Percentiles rank a stretch among this genome's conserved stretches.
Evolutionary conservation across 106 monocot species (phyloP).

Genomic region (Narthecium ossifragum): DNA sequence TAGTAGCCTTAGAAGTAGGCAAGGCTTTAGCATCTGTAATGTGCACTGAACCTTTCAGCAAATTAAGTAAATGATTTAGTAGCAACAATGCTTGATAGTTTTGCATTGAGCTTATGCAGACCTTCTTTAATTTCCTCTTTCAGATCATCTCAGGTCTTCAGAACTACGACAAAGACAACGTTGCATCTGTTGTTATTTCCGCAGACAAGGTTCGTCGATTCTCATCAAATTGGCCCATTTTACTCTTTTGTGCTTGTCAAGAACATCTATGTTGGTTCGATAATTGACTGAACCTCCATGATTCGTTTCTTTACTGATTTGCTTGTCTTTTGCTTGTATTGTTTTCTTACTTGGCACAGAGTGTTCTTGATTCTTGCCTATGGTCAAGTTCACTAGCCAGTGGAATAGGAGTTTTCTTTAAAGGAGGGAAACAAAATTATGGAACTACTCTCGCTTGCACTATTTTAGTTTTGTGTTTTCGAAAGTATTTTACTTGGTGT

Average conservation of each 20-base stretch:
- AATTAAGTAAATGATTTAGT: background rate
- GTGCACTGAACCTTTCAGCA: background rate
- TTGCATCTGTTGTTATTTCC: conserved; percentile 73
- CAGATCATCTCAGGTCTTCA: conserved; percentile 89
- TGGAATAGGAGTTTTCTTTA: too few relatives aligned
- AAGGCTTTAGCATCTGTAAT: background rate
- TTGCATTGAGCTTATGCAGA: background rate
- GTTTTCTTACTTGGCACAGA: too few relatives aligned
- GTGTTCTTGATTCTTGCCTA: too few relatives aligned
- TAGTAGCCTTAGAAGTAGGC: background rate
- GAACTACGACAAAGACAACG: conserved; percentile 72
- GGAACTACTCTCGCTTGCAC: too few relatives aligned
- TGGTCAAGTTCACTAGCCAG: too few relatives aligned
- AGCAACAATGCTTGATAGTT: background rate
- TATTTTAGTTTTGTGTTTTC: too few relatives aligned
- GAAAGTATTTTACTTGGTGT: too few relatives aligned
- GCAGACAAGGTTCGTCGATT: conserved; percentile 69
- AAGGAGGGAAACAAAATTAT: too few relatives aligned
- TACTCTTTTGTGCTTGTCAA: background rate
- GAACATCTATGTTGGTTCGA: too few relatives aligned
- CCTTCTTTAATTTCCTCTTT: conserved; percentile 1
- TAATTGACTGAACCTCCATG: too few relatives aligned
- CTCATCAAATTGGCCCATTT: background rate
- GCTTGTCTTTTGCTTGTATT: too few relatives aligned
- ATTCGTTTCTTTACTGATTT: too few relatives aligned